Base-by-base conservation (phyloP, 768 basidiomycete genomes). In the Sporobolomyces roseus region DNA sequence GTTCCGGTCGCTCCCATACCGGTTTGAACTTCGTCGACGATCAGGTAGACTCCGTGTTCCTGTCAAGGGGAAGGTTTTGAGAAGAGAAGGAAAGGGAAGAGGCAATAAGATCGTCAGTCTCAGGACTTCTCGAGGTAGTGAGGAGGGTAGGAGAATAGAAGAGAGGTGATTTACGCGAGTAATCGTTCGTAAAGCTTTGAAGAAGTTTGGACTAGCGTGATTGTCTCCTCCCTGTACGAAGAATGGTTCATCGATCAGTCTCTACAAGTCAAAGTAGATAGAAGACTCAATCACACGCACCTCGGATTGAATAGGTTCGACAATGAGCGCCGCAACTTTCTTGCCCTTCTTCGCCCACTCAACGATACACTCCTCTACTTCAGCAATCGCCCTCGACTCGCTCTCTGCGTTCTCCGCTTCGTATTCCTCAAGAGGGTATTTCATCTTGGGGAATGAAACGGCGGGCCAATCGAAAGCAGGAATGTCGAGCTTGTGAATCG, bases 211-310 rank as follows among this genome's bases (percentile, higher is more conserved):
- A 5, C 78, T 78, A 21, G 81, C 81, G 66, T 82, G 81, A 55
- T 77, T 75, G 75, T 82, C 81, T 1, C 81, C 81, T 14, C 81
- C 81, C n/a, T n/a, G n/a, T n/a, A n/a, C n/a, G n/a, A n/a, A n/a
- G n/a, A n/a, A n/a, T n/a, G 32, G 4, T 45, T 1, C 10, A 41
- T 41, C 41, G 41, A 41, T 19, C 41, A 9, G 12, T 23, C 4
- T n/a, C 2, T 3, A 3, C 8, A 27, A 6, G 4, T 61, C 60
- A 32, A 33, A 41, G 12, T 10, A 41, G 41, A 41, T 10, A 10
- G 19, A 19, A 41, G 41, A 41, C 41, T 41, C 35, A 21, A 4
- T 33, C 53, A n/a, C n/a, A n/a, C n/a, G n/a, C n/a, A n/a, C n/a
- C 38, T 67, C 62, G 9, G 77, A 77, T 45, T 79, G 77, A 61